A percentile compares a stretch with the other conserved stretches of the same genome.
phyloP scores from a whole-genome alignment of 1,284 basidiomycete species.

The Trichosporon inkin region DNA sequence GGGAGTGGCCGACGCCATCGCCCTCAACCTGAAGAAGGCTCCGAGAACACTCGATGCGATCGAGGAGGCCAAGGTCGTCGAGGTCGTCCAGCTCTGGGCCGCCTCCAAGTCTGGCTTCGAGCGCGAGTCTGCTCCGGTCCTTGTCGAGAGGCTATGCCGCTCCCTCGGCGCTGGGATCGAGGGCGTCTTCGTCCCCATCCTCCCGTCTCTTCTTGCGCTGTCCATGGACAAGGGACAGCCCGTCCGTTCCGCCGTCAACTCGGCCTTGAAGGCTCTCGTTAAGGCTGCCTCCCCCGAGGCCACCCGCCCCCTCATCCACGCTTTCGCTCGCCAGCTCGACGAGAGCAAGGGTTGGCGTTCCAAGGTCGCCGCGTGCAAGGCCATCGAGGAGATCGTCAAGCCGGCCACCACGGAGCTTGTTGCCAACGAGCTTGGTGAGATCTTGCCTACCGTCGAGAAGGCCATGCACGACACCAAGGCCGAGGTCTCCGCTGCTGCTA shows the following conservation, averaged over 20 bases:
- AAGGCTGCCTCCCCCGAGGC: constrained; percentile 82
- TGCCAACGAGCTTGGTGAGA: constrained; percentile 73
- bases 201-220: constrained; percentile 75
- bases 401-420: constrained; percentile 71
- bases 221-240: constrained; percentile 95
- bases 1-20: constrained; percentile 44
- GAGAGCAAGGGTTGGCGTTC: constrained; percentile 84
- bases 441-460: constrained; percentile 80
- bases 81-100: constrained; percentile 66
- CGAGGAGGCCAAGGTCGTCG: constrained; percentile 54
- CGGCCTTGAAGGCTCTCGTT: constrained; percentile 79
- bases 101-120: constrained; percentile 85
- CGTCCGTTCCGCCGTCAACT: constrained; percentile 72
- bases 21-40: constrained; percentile 41
- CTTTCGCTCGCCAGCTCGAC: constrained; percentile 69
- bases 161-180: constrained; percentile 70
- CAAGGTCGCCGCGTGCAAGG: constrained; percentile 90
- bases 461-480: constrained; percentile 97
- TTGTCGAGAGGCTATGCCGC: constrained; percentile 70
- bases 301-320: constrained; percentile 66
- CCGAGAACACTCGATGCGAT: constrained; percentile 41
- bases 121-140: constrained; percentile 84
- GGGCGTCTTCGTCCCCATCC: constrained; percentile 74
- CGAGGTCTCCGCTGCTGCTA: constrained; percentile 84
- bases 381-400: constrained; percentile 68